Conservation (phyloP, 345 rosid species). For the Eucalyptus sp. region DNA sequence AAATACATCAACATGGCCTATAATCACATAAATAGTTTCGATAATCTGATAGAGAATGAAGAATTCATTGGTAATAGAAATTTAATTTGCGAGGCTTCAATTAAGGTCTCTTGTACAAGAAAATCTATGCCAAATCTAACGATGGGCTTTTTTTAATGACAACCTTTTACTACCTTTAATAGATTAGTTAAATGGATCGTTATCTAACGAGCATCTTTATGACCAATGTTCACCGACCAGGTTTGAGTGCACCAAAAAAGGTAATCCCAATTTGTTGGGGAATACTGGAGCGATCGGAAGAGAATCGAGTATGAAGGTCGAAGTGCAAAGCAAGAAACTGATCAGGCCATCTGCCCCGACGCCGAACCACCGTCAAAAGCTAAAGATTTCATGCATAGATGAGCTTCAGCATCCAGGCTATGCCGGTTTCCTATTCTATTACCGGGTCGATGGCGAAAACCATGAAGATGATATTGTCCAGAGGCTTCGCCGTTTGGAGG, state of each 20-base stretch:
- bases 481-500: not conserved
- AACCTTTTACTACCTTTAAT: not conserved
- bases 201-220: not conserved
- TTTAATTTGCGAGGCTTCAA: not conserved
- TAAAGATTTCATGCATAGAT: not conserved
- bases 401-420: not conserved
- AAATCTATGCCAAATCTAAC: not conserved
- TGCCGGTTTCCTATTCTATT: not conserved
- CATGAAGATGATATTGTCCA: not conserved
- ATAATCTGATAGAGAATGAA: too few species aligned
- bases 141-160: not conserved
- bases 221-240: not conserved
- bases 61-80: not conserved
- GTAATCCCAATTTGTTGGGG: not conserved
- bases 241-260: not conserved
- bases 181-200: not conserved
- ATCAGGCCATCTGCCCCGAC: not conserved
- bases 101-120: not conserved
- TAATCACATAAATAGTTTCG: too few species aligned
- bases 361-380: not conserved
- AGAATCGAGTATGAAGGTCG: not conserved
- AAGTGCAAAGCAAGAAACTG: not conserved
- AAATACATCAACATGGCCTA: too few species aligned
- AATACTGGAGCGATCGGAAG: not conserved
- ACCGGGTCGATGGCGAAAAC: not conserved